Evolutionary conservation across 2,329 filamentous ascomycete genomes (phyloP).

Genomic region (Didymellaceae sp.): DNA sequence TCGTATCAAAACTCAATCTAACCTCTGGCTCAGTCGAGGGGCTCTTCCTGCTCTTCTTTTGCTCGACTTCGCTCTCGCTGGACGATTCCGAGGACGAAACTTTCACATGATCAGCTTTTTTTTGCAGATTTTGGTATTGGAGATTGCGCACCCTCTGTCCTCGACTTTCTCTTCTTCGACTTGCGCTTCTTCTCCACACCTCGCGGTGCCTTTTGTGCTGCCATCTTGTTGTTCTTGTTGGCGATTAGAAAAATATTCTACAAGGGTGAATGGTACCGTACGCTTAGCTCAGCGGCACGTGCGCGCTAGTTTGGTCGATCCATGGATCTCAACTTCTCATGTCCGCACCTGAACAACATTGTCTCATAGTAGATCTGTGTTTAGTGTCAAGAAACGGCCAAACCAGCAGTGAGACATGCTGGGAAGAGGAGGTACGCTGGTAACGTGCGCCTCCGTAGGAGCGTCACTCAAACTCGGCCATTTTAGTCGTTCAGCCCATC

Average conservation of each 20-base stretch:
- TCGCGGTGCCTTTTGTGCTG: constrained; percentile 24
- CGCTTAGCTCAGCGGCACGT: constrained; percentile 40
- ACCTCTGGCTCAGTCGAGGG: constrained; percentile 7
- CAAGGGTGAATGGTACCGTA: constrained; percentile 25
- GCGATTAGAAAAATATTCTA: constrained; percentile 22
- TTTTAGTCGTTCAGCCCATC: no score
- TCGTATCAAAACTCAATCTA: background rate
- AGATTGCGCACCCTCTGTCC: constrained; percentile 35
- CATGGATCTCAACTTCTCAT: no score
- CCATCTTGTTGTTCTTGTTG: constrained; percentile 28
- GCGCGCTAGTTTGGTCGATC: constrained; percentile 13
- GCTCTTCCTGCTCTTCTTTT: constrained; percentile 18
- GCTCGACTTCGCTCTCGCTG: constrained; percentile 38
- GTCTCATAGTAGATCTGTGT: no score
- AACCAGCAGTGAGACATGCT: no score
- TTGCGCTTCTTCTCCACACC: constrained; percentile 33
- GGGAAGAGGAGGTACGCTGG: no score
- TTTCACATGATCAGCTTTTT: constrained; percentile 22
- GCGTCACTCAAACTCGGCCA: no score
- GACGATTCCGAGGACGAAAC: constrained; percentile 40
- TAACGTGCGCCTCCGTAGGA: no score
- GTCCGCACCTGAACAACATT: no score
- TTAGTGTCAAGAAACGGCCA: no score
- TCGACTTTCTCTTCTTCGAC: constrained; percentile 39
- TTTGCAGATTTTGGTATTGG: background rate